Base-by-base conservation (phyloP, 768 basidiomycete genomes). In the Gloeostereum incarnatum region DNA sequence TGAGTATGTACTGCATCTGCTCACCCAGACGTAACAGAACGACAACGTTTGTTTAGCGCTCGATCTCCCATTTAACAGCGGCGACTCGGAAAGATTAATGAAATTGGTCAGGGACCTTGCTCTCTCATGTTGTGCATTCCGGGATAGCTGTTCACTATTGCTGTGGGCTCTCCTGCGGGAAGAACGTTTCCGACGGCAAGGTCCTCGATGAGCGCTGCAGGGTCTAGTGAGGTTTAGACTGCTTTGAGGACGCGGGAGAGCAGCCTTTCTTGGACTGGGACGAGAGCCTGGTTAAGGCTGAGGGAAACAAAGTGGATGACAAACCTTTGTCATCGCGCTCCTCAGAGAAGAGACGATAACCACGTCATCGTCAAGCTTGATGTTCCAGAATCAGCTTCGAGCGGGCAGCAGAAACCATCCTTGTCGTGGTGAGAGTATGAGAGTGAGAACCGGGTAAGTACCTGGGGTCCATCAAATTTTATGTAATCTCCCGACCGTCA, bases 251-350 rank as follows among this genome's bases (percentile, higher is more conserved):
- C 76, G 36, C 75, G 80, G 2, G 83, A 77, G 40, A 92, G 73
- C 50, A 88, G 39, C 91, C 91, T 53, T 89, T 91, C 53, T 69
- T 78, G 18, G 75, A 76, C 85, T 87, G 45, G n/a, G 46, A 33
- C 11, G 40, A 43, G 34, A 32, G 35, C n/a, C n/a, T 35, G 48
- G 36, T 20, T 20, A n/a, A 14, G n/a, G 8, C 32, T 14, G 36
- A 42, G 22, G 24, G n/a, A 14, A 10, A 18, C 14, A 20, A 13
- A 19, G 13, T 24, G 13, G 17, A 33, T 3, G 6, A 53, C 68
- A 38, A 23, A 87, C 89, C 73, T 92, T 94, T 20, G 93, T 96
- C 42, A 94, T 71, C 18, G 94, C 88, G 31, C 91, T 89, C 45
- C 94, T 80, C 35, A 88, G 73, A 17, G 92, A 91, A 7, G 78